These are phyloP conservation scores for Pisolithus thermaeus DNA, from an alignment of 1,284 basidiomycete species.

Conservation along the genomic window DNA sequence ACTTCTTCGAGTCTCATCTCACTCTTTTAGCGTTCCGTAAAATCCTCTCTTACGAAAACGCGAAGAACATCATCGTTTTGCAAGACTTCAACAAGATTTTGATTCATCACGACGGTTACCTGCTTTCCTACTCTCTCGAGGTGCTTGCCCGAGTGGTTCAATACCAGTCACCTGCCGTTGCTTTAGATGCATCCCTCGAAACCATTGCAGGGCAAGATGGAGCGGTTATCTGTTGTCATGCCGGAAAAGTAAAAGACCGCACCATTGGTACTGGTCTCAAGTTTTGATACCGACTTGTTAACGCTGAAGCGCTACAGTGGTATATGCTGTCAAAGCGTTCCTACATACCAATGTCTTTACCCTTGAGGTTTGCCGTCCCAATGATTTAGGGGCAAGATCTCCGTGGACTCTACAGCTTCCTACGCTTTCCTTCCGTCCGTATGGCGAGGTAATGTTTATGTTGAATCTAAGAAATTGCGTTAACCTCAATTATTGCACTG, in stretches of 20 bases:
- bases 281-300: not conserved
- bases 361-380: constrained; percentile 35
- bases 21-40: constrained; percentile 45
- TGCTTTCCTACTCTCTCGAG: constrained; percentile 67
- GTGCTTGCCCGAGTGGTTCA: constrained; percentile 52
- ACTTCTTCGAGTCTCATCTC: not conserved
- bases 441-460: constrained; percentile 49
- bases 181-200: constrained; percentile 52
- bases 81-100: constrained; percentile 61
- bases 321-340: constrained; percentile 60
- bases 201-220: constrained; percentile 45
- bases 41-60: constrained; percentile 45
- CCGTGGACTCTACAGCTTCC: constrained; percentile 25
- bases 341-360: constrained; percentile 49
- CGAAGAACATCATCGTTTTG: constrained; percentile 50
- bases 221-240: constrained; percentile 54
- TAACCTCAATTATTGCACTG: not conserved
- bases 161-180: constrained; percentile 39
- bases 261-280: constrained; percentile 42
- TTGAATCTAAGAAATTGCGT: not conserved
- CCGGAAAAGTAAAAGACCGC: constrained; percentile 46
- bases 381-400: constrained; percentile 26
- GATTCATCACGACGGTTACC: constrained; percentile 50
- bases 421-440: constrained; percentile 45
- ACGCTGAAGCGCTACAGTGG: constrained; percentile 37